A percentile compares a stretch with the other conserved stretches of the same genome.
Evolutionary conservation across 768 basidiomycete genomes (phyloP).

Genomic region (Pilatotrama ljubarskyi): DNA sequence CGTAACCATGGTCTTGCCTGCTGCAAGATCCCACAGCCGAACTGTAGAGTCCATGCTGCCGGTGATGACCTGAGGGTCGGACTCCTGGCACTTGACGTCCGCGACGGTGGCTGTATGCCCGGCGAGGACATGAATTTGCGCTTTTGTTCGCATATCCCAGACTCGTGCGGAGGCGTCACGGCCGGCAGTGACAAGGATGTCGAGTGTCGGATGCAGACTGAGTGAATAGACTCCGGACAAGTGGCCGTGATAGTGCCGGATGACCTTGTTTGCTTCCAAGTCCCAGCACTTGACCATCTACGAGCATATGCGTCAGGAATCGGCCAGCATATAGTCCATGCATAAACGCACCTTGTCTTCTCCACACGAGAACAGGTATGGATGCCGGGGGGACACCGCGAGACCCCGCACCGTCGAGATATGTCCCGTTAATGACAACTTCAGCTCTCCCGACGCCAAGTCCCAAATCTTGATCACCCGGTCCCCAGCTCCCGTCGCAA

Average conservation of each 20-base stretch:
- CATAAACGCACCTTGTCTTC: slow-evolving; percentile 81
- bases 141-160: slow-evolving; percentile 99
- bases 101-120: slow-evolving; percentile 96
- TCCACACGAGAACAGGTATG: slow-evolving; percentile 95
- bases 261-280: slow-evolving; percentile 97
- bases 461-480: slow-evolving; percentile 99
- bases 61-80: slow-evolving; percentile 97
- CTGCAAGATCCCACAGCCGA: slow-evolving; percentile 96
- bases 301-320: background rate
- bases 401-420: slow-evolving; percentile 95
- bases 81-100: slow-evolving; percentile 94
- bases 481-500: slow-evolving; percentile 96
- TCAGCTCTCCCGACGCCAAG: slow-evolving; percentile 93
- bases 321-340: background rate
- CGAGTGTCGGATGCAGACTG: slow-evolving; percentile 91
- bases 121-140: slow-evolving; percentile 88
- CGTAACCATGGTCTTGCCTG: slow-evolving; percentile 94
- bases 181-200: slow-evolving; percentile 92
- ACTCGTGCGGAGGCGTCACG: slow-evolving; percentile 96
- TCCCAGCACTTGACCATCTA: slow-evolving; percentile 99
- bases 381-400: slow-evolving; percentile 90
- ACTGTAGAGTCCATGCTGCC: slow-evolving; percentile 98
- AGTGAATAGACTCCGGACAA: slow-evolving; percentile 96
- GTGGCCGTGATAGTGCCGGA: slow-evolving; percentile 98
- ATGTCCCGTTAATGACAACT: slow-evolving; percentile 95